Conservation (phyloP, 2,329 filamentous ascomycete genomes). For the Aspergillus tubingensis region DNA sequence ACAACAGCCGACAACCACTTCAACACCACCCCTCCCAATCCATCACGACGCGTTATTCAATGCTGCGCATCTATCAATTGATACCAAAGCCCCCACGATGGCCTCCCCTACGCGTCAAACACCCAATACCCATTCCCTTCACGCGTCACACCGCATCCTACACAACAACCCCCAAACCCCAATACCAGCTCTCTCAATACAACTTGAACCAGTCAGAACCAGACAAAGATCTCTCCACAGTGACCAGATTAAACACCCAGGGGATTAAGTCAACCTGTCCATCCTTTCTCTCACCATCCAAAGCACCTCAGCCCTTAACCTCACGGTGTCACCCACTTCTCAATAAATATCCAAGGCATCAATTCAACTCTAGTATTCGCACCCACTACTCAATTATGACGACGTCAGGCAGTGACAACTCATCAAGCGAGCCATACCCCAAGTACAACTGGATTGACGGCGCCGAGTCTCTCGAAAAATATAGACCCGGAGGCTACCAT, state of each 20-base stretch:
- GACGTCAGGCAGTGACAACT: too few relatives aligned
- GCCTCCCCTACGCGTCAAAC: not conserved
- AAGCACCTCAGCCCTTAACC: too few relatives aligned
- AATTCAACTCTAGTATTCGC: constrained; percentile 14
- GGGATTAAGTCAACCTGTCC: too few relatives aligned
- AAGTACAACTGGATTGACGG: constrained; percentile 33
- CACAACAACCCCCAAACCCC: not conserved
- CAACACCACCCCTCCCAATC: not conserved
- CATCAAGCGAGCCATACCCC: not conserved
- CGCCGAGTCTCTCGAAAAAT: constrained; percentile 31
- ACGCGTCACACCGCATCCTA: not conserved
- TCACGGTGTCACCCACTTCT: too few relatives aligned
- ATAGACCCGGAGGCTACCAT: constrained; percentile 33
- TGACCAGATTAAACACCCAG: too few relatives aligned
- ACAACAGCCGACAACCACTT: not conserved
- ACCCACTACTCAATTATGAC: too few relatives aligned
- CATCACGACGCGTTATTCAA: not conserved
- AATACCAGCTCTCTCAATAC: not conserved
- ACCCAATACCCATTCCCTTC: not conserved
- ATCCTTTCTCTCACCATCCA: too few relatives aligned
- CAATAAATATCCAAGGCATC: too few relatives aligned
- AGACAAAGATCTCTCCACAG: too few relatives aligned
- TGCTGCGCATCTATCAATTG: not conserved
- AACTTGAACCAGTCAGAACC: constrained; percentile 7
- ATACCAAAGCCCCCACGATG: not conserved